Conservation (phyloP, 257 asterid genomes). For the Salvia hispanica region DNA sequence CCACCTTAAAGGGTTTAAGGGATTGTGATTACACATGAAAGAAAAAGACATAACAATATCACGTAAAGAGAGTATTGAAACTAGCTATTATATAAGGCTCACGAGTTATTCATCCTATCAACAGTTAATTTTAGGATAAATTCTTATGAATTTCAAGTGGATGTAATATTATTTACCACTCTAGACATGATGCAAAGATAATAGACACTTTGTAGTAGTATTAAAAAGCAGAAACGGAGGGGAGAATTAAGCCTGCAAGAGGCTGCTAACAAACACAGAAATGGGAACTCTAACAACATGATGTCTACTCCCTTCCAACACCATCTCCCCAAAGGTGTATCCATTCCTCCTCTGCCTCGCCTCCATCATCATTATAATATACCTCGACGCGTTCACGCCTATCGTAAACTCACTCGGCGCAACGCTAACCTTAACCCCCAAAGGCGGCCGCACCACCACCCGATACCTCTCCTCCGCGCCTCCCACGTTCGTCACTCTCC, state of each 20-base stretch:
- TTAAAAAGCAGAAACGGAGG: too few species aligned
- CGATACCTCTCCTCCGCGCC: constrained; percentile 50
- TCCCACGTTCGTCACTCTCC: constrained; percentile 60
- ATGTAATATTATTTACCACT: too few species aligned
- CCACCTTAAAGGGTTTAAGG: too few species aligned
- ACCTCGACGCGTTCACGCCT: constrained; percentile 52
- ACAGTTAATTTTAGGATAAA: too few species aligned
- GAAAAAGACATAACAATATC: too few species aligned
- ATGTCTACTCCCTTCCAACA: constrained; percentile 47
- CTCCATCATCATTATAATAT: constrained; percentile 36
- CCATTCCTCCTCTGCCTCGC: constrained; percentile 52
- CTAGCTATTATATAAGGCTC: too few species aligned
- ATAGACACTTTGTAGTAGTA: too few species aligned
- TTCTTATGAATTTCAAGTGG: too few species aligned
- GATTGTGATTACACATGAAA: too few species aligned
- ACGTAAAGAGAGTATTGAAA: too few species aligned
- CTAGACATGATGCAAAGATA: too few species aligned
- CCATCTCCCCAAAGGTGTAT: constrained; percentile 58
- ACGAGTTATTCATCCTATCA: too few species aligned
- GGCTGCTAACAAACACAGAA: constrained; percentile 53
- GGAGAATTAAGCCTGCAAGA: constrained; percentile 30
- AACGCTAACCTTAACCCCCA: constrained; percentile 52
- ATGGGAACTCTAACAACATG: constrained; percentile 62
- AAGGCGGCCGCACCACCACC: constrained; percentile 50
- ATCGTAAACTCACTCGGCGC: constrained; percentile 44